Evolutionary conservation across 495 filamentous ascomycete genomes (phyloP), one percentile per base, ranked within the genome.

Genomic region (Penicillium coffeae): DNA sequence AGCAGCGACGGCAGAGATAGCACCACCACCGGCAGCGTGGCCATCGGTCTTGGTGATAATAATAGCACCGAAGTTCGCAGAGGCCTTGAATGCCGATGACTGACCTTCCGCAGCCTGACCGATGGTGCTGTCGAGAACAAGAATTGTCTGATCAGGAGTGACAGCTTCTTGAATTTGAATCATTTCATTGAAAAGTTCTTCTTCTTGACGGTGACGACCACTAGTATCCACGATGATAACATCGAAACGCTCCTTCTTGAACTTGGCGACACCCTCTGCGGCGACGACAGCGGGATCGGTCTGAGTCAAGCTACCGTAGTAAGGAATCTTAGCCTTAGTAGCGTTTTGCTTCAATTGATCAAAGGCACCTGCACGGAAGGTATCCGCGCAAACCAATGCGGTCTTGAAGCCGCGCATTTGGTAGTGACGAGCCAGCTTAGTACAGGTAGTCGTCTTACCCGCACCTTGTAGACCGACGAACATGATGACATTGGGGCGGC

Each of bases 31-130:
- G 16, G 85, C 87, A 0, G 93, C 93, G 58, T 95, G 89, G 22
- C 93, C 93, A 64, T 98, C 93, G 0, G 93, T 97, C 73, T 98
- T 98, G 44, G 93, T 97, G 59, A 98, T 96, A 49, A 98, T 95
- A 63, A 98, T 98, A 49, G 94, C 93, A 56, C 93, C 93, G 62
- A 97, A 98, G 69, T 96, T 90, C 4, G 93, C 93, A 8, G 90
- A 89, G 45, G 95, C 92, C 62, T 99, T 97, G 81, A 99, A 99
- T 0, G 93, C 93, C 48, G 91, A 84, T 20, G 88, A 90, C 59
- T 99, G 93, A 2, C 85, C 86, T 68, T 99, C 93, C 3, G 93
- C 93, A 49, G 89, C 84, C 67, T 99, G 93, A 55, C 93, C 93
- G 58, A 99, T 97, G 35, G 87, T 91, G 19, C 92, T 85, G 69